Evolutionary conservation across 495 filamentous ascomycete species (phyloP), one percentile per base, ranked within the genome.

Genomic region (Bathelium albidoporum): DNA sequence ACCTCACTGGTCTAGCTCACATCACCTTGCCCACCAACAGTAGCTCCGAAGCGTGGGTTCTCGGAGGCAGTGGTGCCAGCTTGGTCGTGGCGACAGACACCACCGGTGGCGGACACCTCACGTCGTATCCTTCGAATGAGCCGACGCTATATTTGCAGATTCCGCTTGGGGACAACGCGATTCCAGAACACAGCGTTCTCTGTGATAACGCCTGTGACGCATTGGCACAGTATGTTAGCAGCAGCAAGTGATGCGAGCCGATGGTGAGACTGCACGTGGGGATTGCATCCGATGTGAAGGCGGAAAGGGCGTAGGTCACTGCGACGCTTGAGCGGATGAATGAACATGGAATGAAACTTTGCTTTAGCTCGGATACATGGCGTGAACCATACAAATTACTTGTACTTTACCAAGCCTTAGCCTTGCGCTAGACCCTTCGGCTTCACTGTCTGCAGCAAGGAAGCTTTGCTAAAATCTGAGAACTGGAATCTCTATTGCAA

Each of bases 1-100:
- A 81, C 71, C 66, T 77, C 52, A 75, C 78, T 0, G 82, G 82
- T 1, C n/a, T 76, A 24, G 81, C 79, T 0, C 72, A 80, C 41
- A 76, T 85, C 61, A 66, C 64, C 2, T 45, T 66, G 4, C 64
- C 64, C 7, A 32, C 49, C 2, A 45, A 59, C 49, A 66, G 45
- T 59, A 53, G 32, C 26, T 61, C 55, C 31, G 60, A 66, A 32
- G 61, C 64, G 1, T 62, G 60, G 60, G 31, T 66, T 16, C 29
- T 32, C 1, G 64, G 64, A 32, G 64, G 64, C 29, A 55, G 49
- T 24, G 4, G 22, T 10, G 28, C 58, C 24, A 61, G 60, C 16
- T 18, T 66, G 5, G 59, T 66, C 28, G 29, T 63, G 24, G 64
- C 64, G 14, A 49, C 39, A 18, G 64, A 66, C 53, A 61, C 63